Conservation (phyloP, 148 eudicot genomes). For the Oxyria digyna region DNA sequence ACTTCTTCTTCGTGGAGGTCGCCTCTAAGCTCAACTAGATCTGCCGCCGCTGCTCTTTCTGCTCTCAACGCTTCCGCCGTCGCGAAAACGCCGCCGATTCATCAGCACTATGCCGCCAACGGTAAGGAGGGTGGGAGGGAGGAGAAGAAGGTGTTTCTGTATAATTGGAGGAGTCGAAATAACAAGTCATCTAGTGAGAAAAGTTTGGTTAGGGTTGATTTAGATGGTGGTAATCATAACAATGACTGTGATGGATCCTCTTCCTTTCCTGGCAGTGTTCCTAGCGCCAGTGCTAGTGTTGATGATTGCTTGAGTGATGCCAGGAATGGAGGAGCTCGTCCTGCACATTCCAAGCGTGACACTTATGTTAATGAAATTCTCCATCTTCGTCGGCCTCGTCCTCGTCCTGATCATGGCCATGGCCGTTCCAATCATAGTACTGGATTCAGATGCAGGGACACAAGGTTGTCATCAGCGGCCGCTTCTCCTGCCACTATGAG, state of each 20-base stretch:
- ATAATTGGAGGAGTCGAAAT: slow-evolving; percentile 69
- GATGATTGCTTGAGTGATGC: slow-evolving; percentile 68
- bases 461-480: slow-evolving; percentile 26
- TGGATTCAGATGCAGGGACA: slow-evolving; percentile 43
- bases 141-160: slow-evolving; percentile 55
- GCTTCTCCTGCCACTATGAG: slow-evolving; percentile 32
- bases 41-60: slow-evolving; percentile 23
- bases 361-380: slow-evolving; percentile 35
- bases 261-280: slow-evolving; percentile 5
- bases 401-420: not conserved
- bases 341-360: slow-evolving; percentile 55
- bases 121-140: slow-evolving; percentile 13
- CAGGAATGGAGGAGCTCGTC: slow-evolving; percentile 31
- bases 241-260: slow-evolving; percentile 36
- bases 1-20: slow-evolving; percentile 88
- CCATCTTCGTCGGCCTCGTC: slow-evolving; percentile 10
- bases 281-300: slow-evolving; percentile 24
- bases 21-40: slow-evolving; percentile 69
- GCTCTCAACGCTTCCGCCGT: not conserved
- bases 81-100: not conserved
- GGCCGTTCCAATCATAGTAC: slow-evolving; percentile 14
- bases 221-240: slow-evolving; percentile 14
- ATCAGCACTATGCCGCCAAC: not conserved
- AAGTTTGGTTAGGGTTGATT: slow-evolving; percentile 35
- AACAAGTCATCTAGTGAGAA: slow-evolving; percentile 67